Percentiles rank a stretch among this genome's conserved stretches.
These are phyloP conservation scores for Coemansia sp. DNA, from an alignment of 192 early-diverging fungal genomes.

Conservation along the genomic window DNA sequence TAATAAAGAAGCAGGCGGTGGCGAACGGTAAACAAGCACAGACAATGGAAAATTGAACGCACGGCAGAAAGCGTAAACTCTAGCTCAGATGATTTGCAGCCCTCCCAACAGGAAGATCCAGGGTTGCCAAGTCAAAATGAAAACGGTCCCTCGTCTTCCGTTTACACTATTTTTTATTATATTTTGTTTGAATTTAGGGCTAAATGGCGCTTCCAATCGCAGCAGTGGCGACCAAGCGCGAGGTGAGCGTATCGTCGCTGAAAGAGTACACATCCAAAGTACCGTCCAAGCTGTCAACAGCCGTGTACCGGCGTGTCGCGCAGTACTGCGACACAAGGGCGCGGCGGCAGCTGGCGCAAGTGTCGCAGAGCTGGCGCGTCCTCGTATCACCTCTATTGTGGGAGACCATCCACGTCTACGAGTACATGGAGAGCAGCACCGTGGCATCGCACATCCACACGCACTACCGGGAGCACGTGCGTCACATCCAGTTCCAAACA, in stretches of 20 bases:
- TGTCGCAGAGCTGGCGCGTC: slow-evolving; percentile 53
- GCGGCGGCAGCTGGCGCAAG: slow-evolving; percentile 43
- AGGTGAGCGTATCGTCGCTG: slow-evolving; percentile 27
- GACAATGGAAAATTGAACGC: neutral
- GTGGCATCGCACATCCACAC: slow-evolving; percentile 40
- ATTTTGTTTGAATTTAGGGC: neutral
- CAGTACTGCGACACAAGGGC: slow-evolving; percentile 49
- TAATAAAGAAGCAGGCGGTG: neutral
- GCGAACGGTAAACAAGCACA: neutral
- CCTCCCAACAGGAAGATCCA: too few relatives aligned
- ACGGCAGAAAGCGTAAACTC: neutral
- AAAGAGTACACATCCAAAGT: slow-evolving; percentile 32
- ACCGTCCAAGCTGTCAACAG: slow-evolving; percentile 41
- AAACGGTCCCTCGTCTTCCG: neutral
- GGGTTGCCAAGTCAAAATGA: too few relatives aligned
- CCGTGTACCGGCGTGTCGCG: slow-evolving; percentile 48
- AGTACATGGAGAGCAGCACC: slow-evolving; percentile 25
- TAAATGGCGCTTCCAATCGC: slow-evolving; percentile 31
- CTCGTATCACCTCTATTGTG: slow-evolving; percentile 49
- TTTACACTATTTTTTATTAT: neutral
- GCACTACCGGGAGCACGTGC: slow-evolving; percentile 44
- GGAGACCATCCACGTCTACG: slow-evolving; percentile 46
- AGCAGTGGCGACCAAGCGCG: slow-evolving; percentile 21
- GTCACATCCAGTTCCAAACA: slow-evolving; percentile 42
- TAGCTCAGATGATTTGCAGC: neutral